Percentiles rank a stretch among this genome's conserved stretches.
These are phyloP conservation scores for Colletotrichum sp. DNA, from an alignment of 2,329 filamentous ascomycete species.

Conservation along the genomic window DNA sequence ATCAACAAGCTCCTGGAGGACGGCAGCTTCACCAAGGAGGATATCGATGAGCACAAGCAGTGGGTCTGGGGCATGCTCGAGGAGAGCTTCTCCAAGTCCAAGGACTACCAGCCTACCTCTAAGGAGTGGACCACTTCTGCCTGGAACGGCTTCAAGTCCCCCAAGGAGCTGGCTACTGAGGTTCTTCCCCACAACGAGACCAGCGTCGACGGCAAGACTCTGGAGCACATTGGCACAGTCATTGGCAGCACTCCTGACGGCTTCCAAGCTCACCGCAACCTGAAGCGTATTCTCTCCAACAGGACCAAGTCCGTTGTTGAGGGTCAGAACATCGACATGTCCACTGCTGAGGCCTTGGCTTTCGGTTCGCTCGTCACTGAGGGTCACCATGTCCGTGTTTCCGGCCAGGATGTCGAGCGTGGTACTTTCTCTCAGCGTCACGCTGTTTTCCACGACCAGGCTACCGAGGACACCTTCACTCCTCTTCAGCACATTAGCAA, in stretches of 20 bases:
- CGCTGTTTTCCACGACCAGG: conserved; percentile 96
- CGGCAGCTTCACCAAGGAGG: conserved; percentile 94
- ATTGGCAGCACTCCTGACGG: conserved; percentile 81
- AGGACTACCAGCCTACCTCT: conserved; percentile 93
- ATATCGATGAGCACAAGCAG: conserved; percentile 98
- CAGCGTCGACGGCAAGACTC: conserved; percentile 71
- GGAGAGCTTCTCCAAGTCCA: conserved; percentile 95
- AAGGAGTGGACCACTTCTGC: conserved; percentile 99
- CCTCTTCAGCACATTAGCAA: conserved; percentile 88
- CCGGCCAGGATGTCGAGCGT: conserved; percentile 98
- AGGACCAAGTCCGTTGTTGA: conserved; percentile 91
- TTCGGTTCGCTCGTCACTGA: conserved; percentile 91
- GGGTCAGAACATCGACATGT: conserved; percentile 96
- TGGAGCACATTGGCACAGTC: conserved; percentile 82
- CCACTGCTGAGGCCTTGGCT: conserved; percentile 93
- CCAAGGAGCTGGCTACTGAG: conserved; percentile 95
- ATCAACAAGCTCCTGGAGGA: conserved; percentile 88
- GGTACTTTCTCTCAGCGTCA: conserved; percentile 99
- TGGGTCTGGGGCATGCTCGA: conserved; percentile 99
- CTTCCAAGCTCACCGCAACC: conserved; percentile 90
- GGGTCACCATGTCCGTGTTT: conserved; percentile 96
- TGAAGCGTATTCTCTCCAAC: conserved; percentile 92
- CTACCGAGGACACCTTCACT: conserved; percentile 90
- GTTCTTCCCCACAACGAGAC: conserved; percentile 91
- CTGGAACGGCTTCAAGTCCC: conserved; percentile 99